Evolutionary conservation across 805 yeast genomes (phyloP).

Genomic region (Brettanomyces anomalus): DNA sequence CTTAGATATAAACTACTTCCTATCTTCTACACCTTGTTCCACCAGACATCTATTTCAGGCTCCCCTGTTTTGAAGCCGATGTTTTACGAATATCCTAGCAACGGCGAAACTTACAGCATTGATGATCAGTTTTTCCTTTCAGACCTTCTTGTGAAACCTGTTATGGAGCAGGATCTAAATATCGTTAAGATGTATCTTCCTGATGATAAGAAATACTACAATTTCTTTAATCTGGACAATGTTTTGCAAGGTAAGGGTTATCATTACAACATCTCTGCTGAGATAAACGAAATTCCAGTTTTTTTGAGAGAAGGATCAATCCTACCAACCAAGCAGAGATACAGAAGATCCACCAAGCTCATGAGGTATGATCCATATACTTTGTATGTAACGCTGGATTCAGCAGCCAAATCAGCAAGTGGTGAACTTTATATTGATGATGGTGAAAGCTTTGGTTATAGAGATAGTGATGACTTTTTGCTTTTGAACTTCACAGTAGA

Average conservation of each 20-base stretch:
- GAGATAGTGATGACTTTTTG: slow-evolving; percentile 37
- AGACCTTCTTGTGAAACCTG: slow-evolving; percentile 67
- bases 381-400: slow-evolving; percentile 48
- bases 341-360: slow-evolving; percentile 69
- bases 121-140: slow-evolving; percentile 86
- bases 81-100: slow-evolving; percentile 45
- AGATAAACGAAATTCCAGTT: slow-evolving; percentile 60
- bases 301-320: slow-evolving; percentile 74
- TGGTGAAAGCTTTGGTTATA: slow-evolving; percentile 61
- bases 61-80: slow-evolving; percentile 65
- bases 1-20: slow-evolving; percentile 76
- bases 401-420: slow-evolving; percentile 34
- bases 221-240: slow-evolving; percentile 25
- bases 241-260: slow-evolving; percentile 30
- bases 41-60: slow-evolving; percentile 51
- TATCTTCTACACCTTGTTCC: slow-evolving; percentile 69
- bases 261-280: slow-evolving; percentile 28
- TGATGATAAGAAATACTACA: slow-evolving; percentile 45
- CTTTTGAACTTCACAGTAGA: slow-evolving; percentile 32
- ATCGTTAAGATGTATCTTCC: slow-evolving; percentile 43
- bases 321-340: slow-evolving; percentile 56
- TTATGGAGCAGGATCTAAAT: slow-evolving; percentile 44
- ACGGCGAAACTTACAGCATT: slow-evolving; percentile 40
- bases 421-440: slow-evolving; percentile 69
- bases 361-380: slow-evolving; percentile 80